A percentile compares a stretch with the other conserved stretches of the same genome.
These are phyloP conservation scores for Fusarium robinianum DNA, from an alignment of 2,329 filamentous ascomycete genomes.

Conservation along the genomic window DNA sequence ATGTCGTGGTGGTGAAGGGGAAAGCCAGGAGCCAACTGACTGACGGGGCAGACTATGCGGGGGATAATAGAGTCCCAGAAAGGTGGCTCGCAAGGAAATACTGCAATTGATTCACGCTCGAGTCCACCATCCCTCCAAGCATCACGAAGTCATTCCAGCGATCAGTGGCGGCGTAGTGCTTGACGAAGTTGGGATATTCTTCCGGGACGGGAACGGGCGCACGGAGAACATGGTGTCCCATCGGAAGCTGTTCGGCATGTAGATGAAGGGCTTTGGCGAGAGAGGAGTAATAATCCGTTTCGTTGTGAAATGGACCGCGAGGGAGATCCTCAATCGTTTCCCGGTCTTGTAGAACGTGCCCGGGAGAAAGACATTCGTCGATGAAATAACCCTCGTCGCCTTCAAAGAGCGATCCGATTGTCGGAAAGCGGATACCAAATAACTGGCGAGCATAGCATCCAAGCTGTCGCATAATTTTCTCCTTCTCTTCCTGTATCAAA, in stretches of 20 bases:
- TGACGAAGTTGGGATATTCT: constrained; percentile 18
- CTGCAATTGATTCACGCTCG: constrained; percentile 21
- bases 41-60: constrained; percentile 15
- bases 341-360: constrained; percentile 12
- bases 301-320: constrained; percentile 18
- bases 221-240: constrained; percentile 20
- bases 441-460: constrained; percentile 34
- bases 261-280: constrained; percentile 17
- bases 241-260: constrained; percentile 24
- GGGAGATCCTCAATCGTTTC: constrained; percentile 13
- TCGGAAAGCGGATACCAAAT: constrained; percentile 34
- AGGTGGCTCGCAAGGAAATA: constrained; percentile 21
- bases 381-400: constrained; percentile 23
- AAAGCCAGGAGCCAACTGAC: constrained; percentile 20
- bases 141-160: constrained; percentile 26
- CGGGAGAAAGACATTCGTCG: constrained; percentile 22
- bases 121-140: constrained; percentile 7
- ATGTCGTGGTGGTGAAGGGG: constrained; percentile 34
- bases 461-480: constrained; percentile 36
- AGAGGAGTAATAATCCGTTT: constrained; percentile 20
- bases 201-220: constrained; percentile 20
- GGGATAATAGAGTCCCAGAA: constrained; percentile 18
- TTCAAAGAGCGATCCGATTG: constrained; percentile 38
- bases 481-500: constrained; percentile 24
- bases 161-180: constrained; percentile 16